Percentiles rank a stretch among this genome's conserved stretches.
Evolutionary conservation across 352 stramenopile genomes (phyloP).

Genomic region (Globisporangium echinulatum): DNA sequence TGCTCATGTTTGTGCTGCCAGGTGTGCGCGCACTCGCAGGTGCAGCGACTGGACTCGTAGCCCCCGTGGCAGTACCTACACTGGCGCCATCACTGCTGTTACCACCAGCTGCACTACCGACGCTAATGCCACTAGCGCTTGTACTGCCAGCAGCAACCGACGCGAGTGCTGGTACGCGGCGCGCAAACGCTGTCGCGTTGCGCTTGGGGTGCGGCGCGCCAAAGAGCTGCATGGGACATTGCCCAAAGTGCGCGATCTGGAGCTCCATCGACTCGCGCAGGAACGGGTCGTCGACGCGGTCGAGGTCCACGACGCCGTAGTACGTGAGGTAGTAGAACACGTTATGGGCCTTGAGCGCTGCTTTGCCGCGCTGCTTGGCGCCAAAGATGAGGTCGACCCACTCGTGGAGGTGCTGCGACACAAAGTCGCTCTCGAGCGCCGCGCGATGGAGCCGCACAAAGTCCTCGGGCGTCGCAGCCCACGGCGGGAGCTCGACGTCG

Average conservation of each 20-base stretch:
- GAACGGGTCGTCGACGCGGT: conserved; percentile 93
- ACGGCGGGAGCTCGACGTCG: conserved; percentile 96
- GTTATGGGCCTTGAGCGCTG: conserved; percentile 93
- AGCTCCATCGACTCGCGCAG: conserved; percentile 92
- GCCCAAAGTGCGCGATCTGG: conserved; percentile 99
- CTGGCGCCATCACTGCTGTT: background rate
- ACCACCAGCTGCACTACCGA: background rate
- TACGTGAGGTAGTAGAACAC: conserved; percentile 95
- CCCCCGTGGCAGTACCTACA: background rate
- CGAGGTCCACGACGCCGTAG: conserved; percentile 94
- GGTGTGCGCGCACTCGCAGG: background rate
- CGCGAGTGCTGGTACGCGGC: background rate
- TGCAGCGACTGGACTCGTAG: conserved; percentile 10
- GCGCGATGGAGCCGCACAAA: conserved; percentile 95
- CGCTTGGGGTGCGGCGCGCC: conserved; percentile 63
- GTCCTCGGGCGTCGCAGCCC: conserved; percentile 92
- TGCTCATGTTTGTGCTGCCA: background rate
- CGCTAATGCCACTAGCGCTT: background rate
- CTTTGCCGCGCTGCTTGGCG: conserved; percentile 95
- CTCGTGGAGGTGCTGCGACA: conserved; percentile 95
- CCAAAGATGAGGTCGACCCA: conserved; percentile 99
- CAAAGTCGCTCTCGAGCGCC: conserved; percentile 97
- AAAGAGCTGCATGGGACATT: conserved; percentile 96
- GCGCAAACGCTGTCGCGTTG: conserved; percentile 5
- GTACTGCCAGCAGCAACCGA: background rate